A percentile compares a stretch with the other conserved stretches of the same genome.
These are phyloP conservation scores for Bifiguratus adelaidae DNA, from an alignment of 192 early-diverging fungal species.

Conservation along the genomic window DNA sequence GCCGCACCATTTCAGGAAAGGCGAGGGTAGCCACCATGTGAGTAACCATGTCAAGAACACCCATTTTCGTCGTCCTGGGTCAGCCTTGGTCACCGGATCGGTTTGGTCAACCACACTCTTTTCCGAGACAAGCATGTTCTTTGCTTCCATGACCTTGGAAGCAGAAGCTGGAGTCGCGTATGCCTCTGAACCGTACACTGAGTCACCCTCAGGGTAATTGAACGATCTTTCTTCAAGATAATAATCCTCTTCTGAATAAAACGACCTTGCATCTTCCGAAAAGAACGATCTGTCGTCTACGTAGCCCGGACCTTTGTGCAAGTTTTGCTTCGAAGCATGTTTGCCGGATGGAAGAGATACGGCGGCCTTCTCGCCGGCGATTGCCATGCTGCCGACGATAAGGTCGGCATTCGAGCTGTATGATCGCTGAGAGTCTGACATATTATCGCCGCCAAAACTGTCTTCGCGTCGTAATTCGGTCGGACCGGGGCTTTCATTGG, in stretches of 20 bases:
- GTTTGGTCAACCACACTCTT: conserved; percentile 38
- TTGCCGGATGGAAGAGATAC: background rate
- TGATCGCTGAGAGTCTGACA: too few relatives aligned
- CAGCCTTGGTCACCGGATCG: conserved; percentile 36
- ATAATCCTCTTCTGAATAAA: conserved; percentile 23
- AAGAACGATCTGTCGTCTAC: conserved; percentile 12
- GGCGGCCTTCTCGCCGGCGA: background rate
- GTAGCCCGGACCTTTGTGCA: background rate
- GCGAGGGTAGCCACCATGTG: conserved; percentile 80
- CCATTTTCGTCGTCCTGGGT: conserved; percentile 68
- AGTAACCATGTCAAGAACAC: conserved; percentile 66
- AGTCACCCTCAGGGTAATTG: conserved; percentile 13
- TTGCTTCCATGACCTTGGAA: conserved; percentile 34
- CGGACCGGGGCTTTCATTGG: background rate
- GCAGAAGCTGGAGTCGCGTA: conserved; percentile 4
- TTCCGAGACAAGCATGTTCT: conserved; percentile 23
- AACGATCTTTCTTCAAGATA: conserved; percentile 4
- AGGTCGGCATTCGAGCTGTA: too few relatives aligned
- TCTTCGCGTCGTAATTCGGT: background rate
- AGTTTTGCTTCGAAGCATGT: background rate
- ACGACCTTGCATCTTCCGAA: conserved; percentile 25
- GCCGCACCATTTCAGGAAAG: conserved; percentile 53
- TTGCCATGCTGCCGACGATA: too few relatives aligned
- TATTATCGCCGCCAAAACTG: conserved; percentile 3
- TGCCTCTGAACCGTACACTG: conserved; percentile 16